A percentile compares a stretch with the other conserved stretches of the same genome.
Evolutionary conservation across 345 rosid genomes (phyloP).

Genomic region (Sisymbrium altissimum): DNA sequence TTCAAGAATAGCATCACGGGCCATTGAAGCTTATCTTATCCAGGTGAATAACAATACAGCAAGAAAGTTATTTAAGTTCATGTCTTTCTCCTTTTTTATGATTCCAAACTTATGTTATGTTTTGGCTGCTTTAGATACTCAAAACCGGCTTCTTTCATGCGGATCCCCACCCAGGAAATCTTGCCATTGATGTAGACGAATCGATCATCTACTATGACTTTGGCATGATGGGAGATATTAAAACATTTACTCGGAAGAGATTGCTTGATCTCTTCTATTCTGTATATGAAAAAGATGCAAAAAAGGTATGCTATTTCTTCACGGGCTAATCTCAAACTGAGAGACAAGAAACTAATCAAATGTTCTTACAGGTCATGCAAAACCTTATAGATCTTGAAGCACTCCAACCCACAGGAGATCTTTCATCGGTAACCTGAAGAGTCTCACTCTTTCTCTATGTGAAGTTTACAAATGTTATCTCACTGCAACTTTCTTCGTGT

Average conservation of each 20-base stretch:
- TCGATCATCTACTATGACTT: conserved; percentile 88
- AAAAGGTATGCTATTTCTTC: conserved; percentile 51
- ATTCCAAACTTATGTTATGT: conserved; percentile 18
- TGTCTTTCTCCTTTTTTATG: not conserved
- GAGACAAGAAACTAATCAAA: conserved; percentile 18
- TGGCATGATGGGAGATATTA: conserved; percentile 99
- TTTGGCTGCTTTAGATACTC: conserved; percentile 53
- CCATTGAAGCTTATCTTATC: conserved; percentile 88
- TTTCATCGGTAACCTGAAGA: conserved; percentile 59
- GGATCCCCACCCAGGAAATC: conserved; percentile 98
- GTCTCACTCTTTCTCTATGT: conserved; percentile 12
- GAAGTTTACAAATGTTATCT: conserved; percentile 1
- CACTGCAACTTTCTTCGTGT: not conserved
- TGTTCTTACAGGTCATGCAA: conserved; percentile 63
- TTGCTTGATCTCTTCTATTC: conserved; percentile 88
- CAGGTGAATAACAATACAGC: conserved; percentile 50
- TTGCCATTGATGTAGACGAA: conserved; percentile 82
- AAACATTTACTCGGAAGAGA: conserved; percentile 80
- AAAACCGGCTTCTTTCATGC: conserved; percentile 97
- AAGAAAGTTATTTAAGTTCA: not conserved
- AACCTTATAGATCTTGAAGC: conserved; percentile 85
- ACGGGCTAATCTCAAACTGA: conserved; percentile 16
- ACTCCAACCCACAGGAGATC: conserved; percentile 93
- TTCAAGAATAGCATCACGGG: conserved; percentile 77
- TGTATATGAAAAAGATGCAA: conserved; percentile 91